These are phyloP conservation scores for Arxiozyma telluris DNA, from an alignment of 1,139 yeast species.

Conservation along the genomic window DNA sequence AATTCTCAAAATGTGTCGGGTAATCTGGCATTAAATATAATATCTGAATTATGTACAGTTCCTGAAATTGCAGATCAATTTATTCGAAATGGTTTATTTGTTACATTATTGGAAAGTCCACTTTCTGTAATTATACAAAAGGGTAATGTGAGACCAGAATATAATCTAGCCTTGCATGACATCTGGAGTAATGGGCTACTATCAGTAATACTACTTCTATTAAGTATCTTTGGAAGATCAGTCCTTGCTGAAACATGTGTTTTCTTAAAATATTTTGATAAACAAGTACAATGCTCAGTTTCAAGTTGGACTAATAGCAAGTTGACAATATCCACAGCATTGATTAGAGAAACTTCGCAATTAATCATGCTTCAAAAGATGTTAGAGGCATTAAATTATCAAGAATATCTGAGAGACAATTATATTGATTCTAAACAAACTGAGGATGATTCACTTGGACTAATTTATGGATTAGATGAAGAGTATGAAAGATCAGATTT, in stretches of 20 bases:
- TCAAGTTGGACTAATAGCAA: constrained; percentile 63
- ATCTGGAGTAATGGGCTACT: constrained; percentile 79
- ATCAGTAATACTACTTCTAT: constrained; percentile 52
- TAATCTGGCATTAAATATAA: constrained; percentile 58
- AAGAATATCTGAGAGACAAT: constrained; percentile 31
- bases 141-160: constrained; percentile 50
- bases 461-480: constrained; percentile 57
- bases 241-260: constrained; percentile 58
- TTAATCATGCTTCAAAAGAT: constrained; percentile 58
- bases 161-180: constrained; percentile 50
- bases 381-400: constrained; percentile 42
- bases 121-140: constrained; percentile 57
- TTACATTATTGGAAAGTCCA: constrained; percentile 66
- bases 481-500: constrained; percentile 49
- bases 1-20: constrained; percentile 64
- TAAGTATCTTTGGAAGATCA: constrained; percentile 55
- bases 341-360: constrained; percentile 72
- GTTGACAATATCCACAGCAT: constrained; percentile 52
- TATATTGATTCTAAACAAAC: constrained; percentile 12
- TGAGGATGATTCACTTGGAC: constrained; percentile 15
- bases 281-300: constrained; percentile 57
- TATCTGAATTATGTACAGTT: constrained; percentile 59
- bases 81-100: constrained; percentile 56
- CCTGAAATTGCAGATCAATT: constrained; percentile 59
- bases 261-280: constrained; percentile 54